Evolutionary conservation across 176 grass and related monocot genomes (phyloP), one percentile per base, ranked within the genome.

Genomic region (Microstegium vimineum): DNA sequence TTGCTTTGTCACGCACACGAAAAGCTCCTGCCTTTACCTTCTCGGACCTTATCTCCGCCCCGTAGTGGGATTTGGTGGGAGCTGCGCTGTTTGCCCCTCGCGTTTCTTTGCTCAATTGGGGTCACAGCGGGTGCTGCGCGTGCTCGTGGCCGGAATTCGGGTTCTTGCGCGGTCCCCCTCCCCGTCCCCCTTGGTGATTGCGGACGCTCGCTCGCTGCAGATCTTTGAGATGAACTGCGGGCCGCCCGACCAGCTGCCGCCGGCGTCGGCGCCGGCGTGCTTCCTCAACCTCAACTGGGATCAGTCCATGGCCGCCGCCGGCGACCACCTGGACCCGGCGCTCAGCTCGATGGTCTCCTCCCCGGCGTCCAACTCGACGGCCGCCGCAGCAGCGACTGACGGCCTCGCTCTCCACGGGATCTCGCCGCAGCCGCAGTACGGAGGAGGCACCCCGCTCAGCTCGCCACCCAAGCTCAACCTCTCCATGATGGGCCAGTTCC

Each of bases 281-380:
- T 94, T 96, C 85, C 85, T 94, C 67, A 94, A 96, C 90, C 83
- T 96, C 63, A 99, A 99, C 82, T 96, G 93, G 97, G 89, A 94
- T 62, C 91, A 88, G 57, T 90, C 93, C 69, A 87, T 96, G 79
- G 93, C 89, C 75, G 86, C 78, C 18, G 82, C 74, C 11, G 86
- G 57, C 26, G 78, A 88, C 45, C 88, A 76, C 51, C 76, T 90
- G 42, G 82, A 90, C 81, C 86, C 89, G 69, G 75, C 65, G 28
- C 82, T 92, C 18, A 81, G 75, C 66, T 95, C 93, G 62, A 90
- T 92, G 86, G 90, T 86, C 37, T 86, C 94, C 65, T 90, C 94
- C 15, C 80, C 89, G 45, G 41, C 94, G 20, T 86, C 94, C 33
- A 89, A 84, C 85, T 84, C 89, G 28, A 81, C 81, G 59, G 77